Evolutionary conservation across 345 rosid genomes (phyloP), one percentile per base, ranked within the genome.

Genomic region (Euphorbia lathyris): DNA sequence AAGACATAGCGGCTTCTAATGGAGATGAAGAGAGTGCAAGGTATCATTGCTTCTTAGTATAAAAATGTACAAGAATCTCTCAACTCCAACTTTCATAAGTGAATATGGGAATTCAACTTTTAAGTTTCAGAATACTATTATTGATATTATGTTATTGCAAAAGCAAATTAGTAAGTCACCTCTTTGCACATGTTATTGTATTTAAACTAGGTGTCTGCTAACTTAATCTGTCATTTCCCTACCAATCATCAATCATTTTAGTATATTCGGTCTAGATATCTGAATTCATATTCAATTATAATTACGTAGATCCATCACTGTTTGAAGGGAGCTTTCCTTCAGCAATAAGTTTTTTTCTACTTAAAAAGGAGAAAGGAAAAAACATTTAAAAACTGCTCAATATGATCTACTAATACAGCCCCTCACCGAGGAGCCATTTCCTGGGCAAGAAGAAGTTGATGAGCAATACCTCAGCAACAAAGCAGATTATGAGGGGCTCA

Each of bases 11-110:
- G 9, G 72, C 85, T 47, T 30, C 45, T 27, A 66, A 67, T 61
- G 73, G 78, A 8, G 76, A 79, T 40, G 83, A 78, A 72, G 78
- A 53, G 29, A 68, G 74, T 27, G 88, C 88, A 20, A 76, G 84
- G 88, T 86, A 74, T 38, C 56, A 10, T n/a, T n/a, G n/a, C n/a
- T 36, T 67, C 42, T 64, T 51, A n/a, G 50, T 7, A 11, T 48
- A 25, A 60, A 34, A 60, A 17, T 9, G 38, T 16, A 60, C 1
- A 6, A 34, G 20, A 9, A 60, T 36, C 7, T 34, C 48, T 8
- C 42, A 52, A 34, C 22, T 56, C 20, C 67, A 64, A 8, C 9
- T 43, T 14, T 22, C 17, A 38, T 5, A 22, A 65, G 57, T 34
- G 48, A 65, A 27, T 5, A 11, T 47, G 36, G n/a, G n/a, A n/a